Conservation (phyloP, 2,329 filamentous ascomycete species). For the Fusarium neocosmosporiellum region DNA sequence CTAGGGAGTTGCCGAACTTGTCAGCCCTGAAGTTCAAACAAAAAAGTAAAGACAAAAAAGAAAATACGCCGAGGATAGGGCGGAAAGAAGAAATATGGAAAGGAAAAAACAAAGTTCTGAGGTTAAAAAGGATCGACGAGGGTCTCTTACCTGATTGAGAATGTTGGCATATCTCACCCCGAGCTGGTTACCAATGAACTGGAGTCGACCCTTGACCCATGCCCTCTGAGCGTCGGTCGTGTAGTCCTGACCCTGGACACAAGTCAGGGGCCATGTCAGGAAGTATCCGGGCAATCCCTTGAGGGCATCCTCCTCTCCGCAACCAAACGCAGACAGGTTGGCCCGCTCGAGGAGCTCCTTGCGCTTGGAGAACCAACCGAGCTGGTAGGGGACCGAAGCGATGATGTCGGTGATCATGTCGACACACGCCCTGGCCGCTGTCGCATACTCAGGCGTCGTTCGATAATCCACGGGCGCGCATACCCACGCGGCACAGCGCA, state of each 20-base stretch:
- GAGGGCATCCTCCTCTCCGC: constrained; percentile 60
- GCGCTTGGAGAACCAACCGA: constrained; percentile 67
- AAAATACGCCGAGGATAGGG: constrained; percentile 1
- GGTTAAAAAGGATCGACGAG: not conserved
- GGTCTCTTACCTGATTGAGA: constrained; percentile 60
- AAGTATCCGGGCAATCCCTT: constrained; percentile 70
- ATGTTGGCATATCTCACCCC: constrained; percentile 70
- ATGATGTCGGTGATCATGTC: constrained; percentile 69
- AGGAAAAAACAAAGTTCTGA: not conserved
- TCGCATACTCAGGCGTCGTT: constrained; percentile 71
- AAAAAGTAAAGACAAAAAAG: constrained; percentile 14
- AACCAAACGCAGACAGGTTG: constrained; percentile 59
- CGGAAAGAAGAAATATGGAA: not conserved
- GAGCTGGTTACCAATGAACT: constrained; percentile 65
- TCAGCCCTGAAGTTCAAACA: constrained; percentile 22
- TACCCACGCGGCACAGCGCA: constrained; percentile 71
- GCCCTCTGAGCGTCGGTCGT: constrained; percentile 67
- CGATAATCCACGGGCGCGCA: constrained; percentile 71
- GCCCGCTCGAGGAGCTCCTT: constrained; percentile 54
- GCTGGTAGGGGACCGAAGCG: constrained; percentile 69
- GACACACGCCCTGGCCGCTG: constrained; percentile 61
- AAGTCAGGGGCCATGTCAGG: constrained; percentile 68
- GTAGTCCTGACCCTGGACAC: constrained; percentile 67
- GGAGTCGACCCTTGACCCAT: constrained; percentile 66
- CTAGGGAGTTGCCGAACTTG: constrained; percentile 47